Percentiles rank a stretch among this genome's conserved stretches.
These are phyloP conservation scores for Parmelia sp. DNA, from an alignment of 495 filamentous ascomycete genomes.

Conservation along the genomic window DNA sequence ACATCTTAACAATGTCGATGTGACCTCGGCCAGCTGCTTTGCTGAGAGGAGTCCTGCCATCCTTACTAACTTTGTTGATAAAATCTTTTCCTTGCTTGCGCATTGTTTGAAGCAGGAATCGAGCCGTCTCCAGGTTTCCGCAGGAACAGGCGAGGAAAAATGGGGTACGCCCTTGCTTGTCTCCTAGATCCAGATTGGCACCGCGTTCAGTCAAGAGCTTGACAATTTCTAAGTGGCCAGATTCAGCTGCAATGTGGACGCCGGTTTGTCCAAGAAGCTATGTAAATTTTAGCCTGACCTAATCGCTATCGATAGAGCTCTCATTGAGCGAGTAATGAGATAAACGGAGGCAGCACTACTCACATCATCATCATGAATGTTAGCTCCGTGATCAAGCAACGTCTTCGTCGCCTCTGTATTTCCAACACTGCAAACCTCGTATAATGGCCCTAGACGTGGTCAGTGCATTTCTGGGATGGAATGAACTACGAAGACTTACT, in stretches of 20 bases:
- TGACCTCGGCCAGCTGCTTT: slow-evolving; percentile 6
- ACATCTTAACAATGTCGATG: not conserved
- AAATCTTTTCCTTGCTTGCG: not conserved
- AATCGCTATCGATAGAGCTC: not conserved
- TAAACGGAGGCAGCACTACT: not conserved
- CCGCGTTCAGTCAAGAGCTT: not conserved
- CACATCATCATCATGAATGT: slow-evolving; percentile 9
- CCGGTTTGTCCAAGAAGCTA: not conserved
- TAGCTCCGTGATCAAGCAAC: slow-evolving; percentile 5
- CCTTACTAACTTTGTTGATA: not conserved
- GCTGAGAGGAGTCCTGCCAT: not conserved
- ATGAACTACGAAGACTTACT: not conserved
- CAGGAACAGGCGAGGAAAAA: not conserved
- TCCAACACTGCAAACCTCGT: slow-evolving; percentile 1
- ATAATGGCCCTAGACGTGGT: not conserved
- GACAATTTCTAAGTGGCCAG: not conserved
- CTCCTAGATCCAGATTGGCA: not conserved
- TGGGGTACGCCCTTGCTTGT: slow-evolving; percentile 5
- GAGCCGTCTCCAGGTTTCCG: slow-evolving; percentile 1
- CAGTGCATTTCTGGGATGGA: not conserved
- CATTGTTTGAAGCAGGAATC: not conserved
- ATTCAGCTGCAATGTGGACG: not conserved
- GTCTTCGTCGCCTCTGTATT: slow-evolving; percentile 1
- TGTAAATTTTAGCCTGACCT: not conserved
- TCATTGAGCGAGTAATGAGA: no score